Evolutionary conservation across 2,329 filamentous ascomycete genomes (phyloP).

Genomic region (Fusarium temperatum): DNA sequence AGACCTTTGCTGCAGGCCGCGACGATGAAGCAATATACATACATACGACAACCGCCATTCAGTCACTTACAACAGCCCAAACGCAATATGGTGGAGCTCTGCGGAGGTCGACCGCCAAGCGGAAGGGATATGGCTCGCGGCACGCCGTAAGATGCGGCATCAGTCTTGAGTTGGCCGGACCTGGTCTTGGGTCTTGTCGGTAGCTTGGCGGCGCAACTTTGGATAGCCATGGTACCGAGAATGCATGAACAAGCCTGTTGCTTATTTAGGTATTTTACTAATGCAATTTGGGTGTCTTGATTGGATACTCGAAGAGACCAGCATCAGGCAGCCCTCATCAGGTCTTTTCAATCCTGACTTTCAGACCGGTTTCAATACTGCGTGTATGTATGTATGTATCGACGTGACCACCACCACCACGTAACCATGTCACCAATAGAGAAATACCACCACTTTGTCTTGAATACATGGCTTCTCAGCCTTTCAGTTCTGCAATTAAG

Average conservation of each 20-base stretch:
- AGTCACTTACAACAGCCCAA: neutral
- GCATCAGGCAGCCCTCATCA: conserved; percentile 5
- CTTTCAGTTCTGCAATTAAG: neutral
- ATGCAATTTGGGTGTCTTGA: conserved; percentile 23
- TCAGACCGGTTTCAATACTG: conserved; percentile 2
- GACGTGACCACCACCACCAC: neutral
- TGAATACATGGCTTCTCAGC: neutral
- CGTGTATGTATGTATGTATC: neutral
- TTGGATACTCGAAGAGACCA: conserved; percentile 24
- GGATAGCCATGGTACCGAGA: conserved; percentile 28
- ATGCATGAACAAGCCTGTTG: conserved; percentile 1
- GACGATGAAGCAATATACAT: neutral
- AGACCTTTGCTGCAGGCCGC: neutral
- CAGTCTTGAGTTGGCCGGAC: conserved; percentile 16
- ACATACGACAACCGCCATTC: neutral
- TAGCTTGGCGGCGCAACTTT: conserved; percentile 22
- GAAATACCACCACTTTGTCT: neutral
- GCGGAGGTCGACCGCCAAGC: conserved; percentile 20
- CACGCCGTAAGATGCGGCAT: conserved; percentile 24
- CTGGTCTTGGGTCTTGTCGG: conserved; percentile 22
- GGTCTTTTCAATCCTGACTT: conserved; percentile 24
- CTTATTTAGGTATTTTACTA: conserved; percentile 30
- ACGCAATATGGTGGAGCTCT: neutral
- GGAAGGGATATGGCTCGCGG: conserved; percentile 23
- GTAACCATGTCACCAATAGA: neutral